A percentile compares a stretch with the other conserved stretches of the same genome.
These are phyloP conservation scores for Spergularia bocconei DNA, from an alignment of 148 eudicot species.

Conservation along the genomic window DNA sequence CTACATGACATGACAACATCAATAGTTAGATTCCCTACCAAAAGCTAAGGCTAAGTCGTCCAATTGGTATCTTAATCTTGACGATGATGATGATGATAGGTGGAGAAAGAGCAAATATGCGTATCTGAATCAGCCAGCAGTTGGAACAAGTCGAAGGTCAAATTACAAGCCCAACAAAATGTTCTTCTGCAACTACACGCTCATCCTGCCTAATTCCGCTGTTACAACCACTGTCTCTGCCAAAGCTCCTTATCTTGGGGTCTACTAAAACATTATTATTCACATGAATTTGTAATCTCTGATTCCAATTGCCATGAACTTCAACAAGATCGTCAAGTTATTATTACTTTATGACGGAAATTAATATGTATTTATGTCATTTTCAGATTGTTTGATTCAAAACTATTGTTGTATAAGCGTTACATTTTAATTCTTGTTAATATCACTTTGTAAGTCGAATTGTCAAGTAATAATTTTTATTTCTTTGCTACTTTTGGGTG, in stretches of 20 bases:
- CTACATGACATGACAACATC: no score
- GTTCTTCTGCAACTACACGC: constrained; percentile 32
- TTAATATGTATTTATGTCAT: neutral
- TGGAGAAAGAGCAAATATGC: constrained; percentile 87
- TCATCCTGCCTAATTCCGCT: constrained; percentile 1
- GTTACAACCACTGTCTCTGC: neutral
- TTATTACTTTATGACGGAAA: neutral
- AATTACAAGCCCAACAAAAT: constrained; percentile 40
- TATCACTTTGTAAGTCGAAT: neutral
- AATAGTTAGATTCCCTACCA: no score
- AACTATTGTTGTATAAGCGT: no score
- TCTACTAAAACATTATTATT: neutral
- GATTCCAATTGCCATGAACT: neutral
- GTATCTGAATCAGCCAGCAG: constrained; percentile 65
- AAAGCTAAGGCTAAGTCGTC: no score
- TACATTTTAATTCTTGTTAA: neutral
- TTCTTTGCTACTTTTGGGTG: neutral
- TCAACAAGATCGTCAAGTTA: neutral
- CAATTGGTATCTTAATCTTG: no score
- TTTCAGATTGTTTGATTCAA: no score
- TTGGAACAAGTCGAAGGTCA: constrained; percentile 35
- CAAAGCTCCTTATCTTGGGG: constrained; percentile 20
- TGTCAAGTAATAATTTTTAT: neutral
- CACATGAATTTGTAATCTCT: neutral
- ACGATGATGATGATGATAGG: constrained; percentile 35